Percentiles rank a stretch among this genome's conserved stretches.
These are phyloP conservation scores for Leishmania guyanensis DNA, from an alignment of 208 protist genomes.

Conservation along the genomic window DNA sequence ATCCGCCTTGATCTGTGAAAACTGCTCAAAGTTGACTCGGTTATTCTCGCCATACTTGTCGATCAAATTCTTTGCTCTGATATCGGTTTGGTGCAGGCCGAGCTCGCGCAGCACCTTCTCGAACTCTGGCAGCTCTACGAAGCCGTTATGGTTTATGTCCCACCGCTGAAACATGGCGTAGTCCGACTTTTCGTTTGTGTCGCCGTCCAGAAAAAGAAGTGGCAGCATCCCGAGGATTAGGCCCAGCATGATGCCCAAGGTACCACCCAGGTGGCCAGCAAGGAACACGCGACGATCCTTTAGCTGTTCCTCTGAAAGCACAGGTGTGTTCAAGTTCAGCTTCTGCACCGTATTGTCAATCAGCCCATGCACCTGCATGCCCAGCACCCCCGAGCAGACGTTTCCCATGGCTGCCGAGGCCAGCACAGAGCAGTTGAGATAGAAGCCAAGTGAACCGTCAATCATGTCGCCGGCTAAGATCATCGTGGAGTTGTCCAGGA, in stretches of 20 bases:
- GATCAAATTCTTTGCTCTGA: slow-evolving; percentile 49
- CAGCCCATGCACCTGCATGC: slow-evolving; percentile 92
- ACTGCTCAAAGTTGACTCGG: slow-evolving; percentile 77
- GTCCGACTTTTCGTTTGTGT: slow-evolving; percentile 77
- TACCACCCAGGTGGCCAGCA: slow-evolving; percentile 88
- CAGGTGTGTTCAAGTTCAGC: slow-evolving; percentile 70
- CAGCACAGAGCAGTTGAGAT: slow-evolving; percentile 90
- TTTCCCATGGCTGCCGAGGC: slow-evolving; percentile 93
- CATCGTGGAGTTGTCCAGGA: slow-evolving; percentile 92
- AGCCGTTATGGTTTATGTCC: slow-evolving; percentile 78
- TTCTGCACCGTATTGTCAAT: slow-evolving; percentile 88
- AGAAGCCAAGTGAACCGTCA: slow-evolving; percentile 83
- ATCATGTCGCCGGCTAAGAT: slow-evolving; percentile 91
- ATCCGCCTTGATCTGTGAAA: slow-evolving; percentile 66
- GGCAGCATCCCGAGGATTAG: slow-evolving; percentile 89
- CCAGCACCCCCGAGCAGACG: slow-evolving; percentile 84
- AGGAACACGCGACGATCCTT: slow-evolving; percentile 81
- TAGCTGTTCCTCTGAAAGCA: slow-evolving; percentile 87
- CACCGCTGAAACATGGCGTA: slow-evolving; percentile 78
- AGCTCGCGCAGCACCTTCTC: slow-evolving; percentile 61
- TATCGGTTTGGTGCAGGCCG: slow-evolving; percentile 44
- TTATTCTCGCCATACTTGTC: slow-evolving; percentile 71
- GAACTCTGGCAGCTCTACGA: slow-evolving; percentile 72
- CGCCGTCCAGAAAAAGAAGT: slow-evolving; percentile 69
- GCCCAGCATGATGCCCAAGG: slow-evolving; percentile 85